Evolutionary conservation across 2,329 filamentous ascomycete genomes (phyloP).

Genomic region (Penicillium sp.): DNA sequence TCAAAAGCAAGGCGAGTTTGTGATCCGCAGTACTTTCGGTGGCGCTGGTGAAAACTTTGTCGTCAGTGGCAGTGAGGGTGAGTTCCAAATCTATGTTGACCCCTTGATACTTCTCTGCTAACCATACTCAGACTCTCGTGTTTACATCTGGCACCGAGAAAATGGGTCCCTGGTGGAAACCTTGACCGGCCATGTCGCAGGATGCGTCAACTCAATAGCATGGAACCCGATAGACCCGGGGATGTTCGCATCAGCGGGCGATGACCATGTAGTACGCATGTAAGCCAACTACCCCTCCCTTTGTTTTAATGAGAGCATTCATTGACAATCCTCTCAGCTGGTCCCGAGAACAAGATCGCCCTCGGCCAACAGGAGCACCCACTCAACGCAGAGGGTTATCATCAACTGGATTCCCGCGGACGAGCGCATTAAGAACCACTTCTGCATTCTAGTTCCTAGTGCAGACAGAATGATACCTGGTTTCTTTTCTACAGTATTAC

Average conservation of each 20-base stretch:
- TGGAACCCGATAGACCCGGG: slow-evolving; percentile 82
- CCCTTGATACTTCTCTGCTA: slow-evolving; percentile 10
- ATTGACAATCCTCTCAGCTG: slow-evolving; percentile 24
- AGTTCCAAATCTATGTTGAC: slow-evolving; percentile 17
- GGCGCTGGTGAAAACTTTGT: slow-evolving; percentile 90
- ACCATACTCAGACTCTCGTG: slow-evolving; percentile 51
- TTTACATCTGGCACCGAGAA: slow-evolving; percentile 88
- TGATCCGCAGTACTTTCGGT: slow-evolving; percentile 79
- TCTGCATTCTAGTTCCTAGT: slow-evolving; percentile 24
- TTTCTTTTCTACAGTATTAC: slow-evolving; percentile 3
- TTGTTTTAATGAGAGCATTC: background rate
- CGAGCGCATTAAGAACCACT: slow-evolving; percentile 40
- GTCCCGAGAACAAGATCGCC: slow-evolving; percentile 32
- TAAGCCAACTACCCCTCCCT: slow-evolving; percentile 46
- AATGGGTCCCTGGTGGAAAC: slow-evolving; percentile 70
- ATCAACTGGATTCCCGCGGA: slow-evolving; percentile 35
- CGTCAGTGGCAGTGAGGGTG: slow-evolving; percentile 84
- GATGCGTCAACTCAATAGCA: slow-evolving; percentile 76
- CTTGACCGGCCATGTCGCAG: slow-evolving; percentile 65
- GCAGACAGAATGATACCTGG: background rate
- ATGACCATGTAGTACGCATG: slow-evolving; percentile 81
- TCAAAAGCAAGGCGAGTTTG: slow-evolving; percentile 65
- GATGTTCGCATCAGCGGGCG: slow-evolving; percentile 86
- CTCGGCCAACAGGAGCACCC: slow-evolving; percentile 17
- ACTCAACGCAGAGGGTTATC: slow-evolving; percentile 27